Base-by-base conservation (phyloP, 225 moss, liverwort and hornwort genomes). In the Ulota crispa region DNA sequence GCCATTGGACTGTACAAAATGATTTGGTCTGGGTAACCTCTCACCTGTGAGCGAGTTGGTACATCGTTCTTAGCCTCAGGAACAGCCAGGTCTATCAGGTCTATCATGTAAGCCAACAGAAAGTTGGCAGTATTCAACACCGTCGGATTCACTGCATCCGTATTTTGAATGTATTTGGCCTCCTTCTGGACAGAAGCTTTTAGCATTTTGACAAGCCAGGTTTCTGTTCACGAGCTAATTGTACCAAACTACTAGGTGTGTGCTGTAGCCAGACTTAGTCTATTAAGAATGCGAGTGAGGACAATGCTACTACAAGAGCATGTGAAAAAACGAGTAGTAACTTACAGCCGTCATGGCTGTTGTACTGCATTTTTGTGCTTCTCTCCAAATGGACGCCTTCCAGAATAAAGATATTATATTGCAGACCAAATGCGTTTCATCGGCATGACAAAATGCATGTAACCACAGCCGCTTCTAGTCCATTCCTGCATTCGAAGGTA, bases 321-420 rank as follows among this genome's bases (percentile, higher is more conserved):
- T 92, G 86, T 36, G 93, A 91, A 56, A 94, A 77, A 14, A 88
- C 86, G 74, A 92, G 86, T 14, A 92, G 83, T 75, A 88, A n/a
- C n/a, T n/a, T n/a, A 34, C 78, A 4, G 81, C 81, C n/a, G 91
- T 86, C 90, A 87, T 87, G 18, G 77, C 85, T 31, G 88, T 54
- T 53, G 53, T 53, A 54, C 53, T 86, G 78, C 92, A 92, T 42
- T 81, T 73, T 61, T 83, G 64, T 72, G 76, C 92, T 92, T n/a
- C 93, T 93, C 91, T 93, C 92, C 76, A 94, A 84, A 78, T 91
- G 90, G 20, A 83, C 83, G 23, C 93, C 91, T 76, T 89, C 92
- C 89, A 94, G 68, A 92, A 52, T 37, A 94, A 77, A 18, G 92
- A 87, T 20, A 87, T 82, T 91, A 92, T 92, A 53, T 94, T 94